Conservation (phyloP, 2,329 filamentous ascomycete species). For the Plenodomus biglobosus region DNA sequence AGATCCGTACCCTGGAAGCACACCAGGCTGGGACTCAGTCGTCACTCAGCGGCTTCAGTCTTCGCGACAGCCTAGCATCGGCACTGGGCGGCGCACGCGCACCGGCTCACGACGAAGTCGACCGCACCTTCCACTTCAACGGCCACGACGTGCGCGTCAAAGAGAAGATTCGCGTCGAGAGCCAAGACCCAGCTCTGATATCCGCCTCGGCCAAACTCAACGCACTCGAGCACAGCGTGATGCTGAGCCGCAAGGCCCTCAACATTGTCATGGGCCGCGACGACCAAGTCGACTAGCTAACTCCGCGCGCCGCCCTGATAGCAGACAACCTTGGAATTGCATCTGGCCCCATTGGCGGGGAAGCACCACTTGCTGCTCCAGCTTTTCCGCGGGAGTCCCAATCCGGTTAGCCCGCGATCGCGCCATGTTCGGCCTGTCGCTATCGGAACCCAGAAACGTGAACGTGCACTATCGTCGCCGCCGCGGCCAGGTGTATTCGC, state of each 20-base stretch:
- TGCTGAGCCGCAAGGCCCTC: constrained; percentile 69
- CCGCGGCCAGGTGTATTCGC: constrained; percentile 7
- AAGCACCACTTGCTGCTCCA: constrained; percentile 3
- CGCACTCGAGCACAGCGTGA: constrained; percentile 73
- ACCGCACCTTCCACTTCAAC: constrained; percentile 70
- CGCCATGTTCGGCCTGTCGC: constrained; percentile 31
- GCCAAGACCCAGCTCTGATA: constrained; percentile 82
- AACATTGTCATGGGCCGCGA: constrained; percentile 74
- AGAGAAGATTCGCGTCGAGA: constrained; percentile 88
- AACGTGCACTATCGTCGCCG: constrained; percentile 16
- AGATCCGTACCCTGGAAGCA: constrained; percentile 70
- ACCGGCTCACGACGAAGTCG: constrained; percentile 64
- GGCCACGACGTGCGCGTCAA: constrained; percentile 77
- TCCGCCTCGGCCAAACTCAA: constrained; percentile 80
- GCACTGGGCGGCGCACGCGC: constrained; percentile 48
- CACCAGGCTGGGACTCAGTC: constrained; percentile 33
- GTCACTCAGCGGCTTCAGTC: constrained; percentile 50
- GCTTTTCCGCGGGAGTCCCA: constrained; percentile 25
- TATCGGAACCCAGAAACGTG: constrained; percentile 36
- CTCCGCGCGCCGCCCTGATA: constrained; percentile 13
- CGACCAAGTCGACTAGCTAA: constrained; percentile 35
- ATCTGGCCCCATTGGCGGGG: constrained; percentile 10
- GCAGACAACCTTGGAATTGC: constrained; percentile 14
- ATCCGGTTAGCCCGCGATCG: constrained; percentile 24
- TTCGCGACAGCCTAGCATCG: constrained; percentile 58